phyloP scores from a whole-genome alignment of 2,329 filamentous ascomycete genomes.

The Neopestalotiopsis clavispora region DNA sequence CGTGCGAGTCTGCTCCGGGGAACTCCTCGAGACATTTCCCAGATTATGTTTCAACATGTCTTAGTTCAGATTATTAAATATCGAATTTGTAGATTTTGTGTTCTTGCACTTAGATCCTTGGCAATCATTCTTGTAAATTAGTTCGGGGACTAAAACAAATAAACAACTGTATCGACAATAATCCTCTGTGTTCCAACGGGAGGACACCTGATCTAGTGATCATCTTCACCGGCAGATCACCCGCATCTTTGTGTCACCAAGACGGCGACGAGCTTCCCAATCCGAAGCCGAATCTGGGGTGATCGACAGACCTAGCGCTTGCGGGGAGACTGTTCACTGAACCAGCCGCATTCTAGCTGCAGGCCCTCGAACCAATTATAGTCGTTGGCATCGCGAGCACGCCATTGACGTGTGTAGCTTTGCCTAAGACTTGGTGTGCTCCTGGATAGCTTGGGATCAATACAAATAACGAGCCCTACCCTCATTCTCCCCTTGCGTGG shows the following conservation, averaged over 20 bases:
- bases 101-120: too few species aligned
- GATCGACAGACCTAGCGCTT: constrained; percentile 10
- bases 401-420: constrained; percentile 12
- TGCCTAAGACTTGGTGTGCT: not conserved
- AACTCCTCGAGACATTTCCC: too few species aligned
- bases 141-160: not conserved
- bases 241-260: not conserved
- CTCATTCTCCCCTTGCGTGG: not conserved
- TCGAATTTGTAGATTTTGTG: too few species aligned
- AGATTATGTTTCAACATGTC: too few species aligned
- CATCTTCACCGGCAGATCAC: not conserved
- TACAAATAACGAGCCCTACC: not conserved
- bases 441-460: not conserved
- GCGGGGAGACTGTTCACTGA: not conserved
- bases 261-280: not conserved
- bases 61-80: too few species aligned
- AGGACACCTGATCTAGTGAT: not conserved
- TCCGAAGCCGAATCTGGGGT: constrained; percentile 5
- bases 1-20: too few species aligned
- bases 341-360: constrained; percentile 1
- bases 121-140: too few species aligned
- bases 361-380: constrained; percentile 8
- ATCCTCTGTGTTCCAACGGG: not conserved
- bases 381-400: constrained; percentile 1
- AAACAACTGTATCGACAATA: not conserved